A percentile compares a stretch with the other conserved stretches of the same genome.
phyloP scores from a whole-genome alignment of 768 basidiomycete species.

The Strobilomyces confusus region DNA sequence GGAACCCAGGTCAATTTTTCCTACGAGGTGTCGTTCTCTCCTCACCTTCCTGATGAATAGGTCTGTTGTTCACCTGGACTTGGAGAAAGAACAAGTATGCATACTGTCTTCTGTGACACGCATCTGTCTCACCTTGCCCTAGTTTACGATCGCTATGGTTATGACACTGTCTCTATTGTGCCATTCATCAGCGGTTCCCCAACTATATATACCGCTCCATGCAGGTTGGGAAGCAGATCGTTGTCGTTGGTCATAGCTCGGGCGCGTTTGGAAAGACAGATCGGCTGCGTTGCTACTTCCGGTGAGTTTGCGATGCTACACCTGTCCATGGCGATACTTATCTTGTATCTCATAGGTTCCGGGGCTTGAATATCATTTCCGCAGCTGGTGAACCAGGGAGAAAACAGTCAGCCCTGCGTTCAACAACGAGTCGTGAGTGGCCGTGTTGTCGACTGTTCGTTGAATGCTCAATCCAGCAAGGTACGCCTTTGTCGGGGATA shows the following conservation, averaged over 20 bases:
- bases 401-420: slow-evolving; percentile 22
- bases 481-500: slow-evolving; percentile 21
- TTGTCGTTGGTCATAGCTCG: slow-evolving; percentile 14
- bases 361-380: slow-evolving; percentile 18
- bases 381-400: slow-evolving; percentile 16
- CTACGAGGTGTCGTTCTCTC: background rate
- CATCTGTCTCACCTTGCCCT: background rate
- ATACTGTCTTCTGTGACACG: background rate
- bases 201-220: slow-evolving; percentile 21
- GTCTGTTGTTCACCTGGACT: slow-evolving; percentile 18
- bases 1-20: slow-evolving; percentile 17
- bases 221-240: slow-evolving; percentile 19
- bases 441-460: background rate
- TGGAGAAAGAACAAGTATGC: slow-evolving; percentile 20
- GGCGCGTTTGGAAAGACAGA: slow-evolving; percentile 20
- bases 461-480: slow-evolving; percentile 5
- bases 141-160: slow-evolving; percentile 20
- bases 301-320: slow-evolving; percentile 11
- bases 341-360: slow-evolving; percentile 5
- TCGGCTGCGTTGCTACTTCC: slow-evolving; percentile 5
- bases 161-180: slow-evolving; percentile 20
- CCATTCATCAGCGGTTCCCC: slow-evolving; percentile 20
- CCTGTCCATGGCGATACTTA: background rate
- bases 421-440: slow-evolving; percentile 21
- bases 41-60: slow-evolving; percentile 1